Evolutionary conservation across 768 basidiomycete genomes (phyloP).

Genomic region (Hericium rajendrae): DNA sequence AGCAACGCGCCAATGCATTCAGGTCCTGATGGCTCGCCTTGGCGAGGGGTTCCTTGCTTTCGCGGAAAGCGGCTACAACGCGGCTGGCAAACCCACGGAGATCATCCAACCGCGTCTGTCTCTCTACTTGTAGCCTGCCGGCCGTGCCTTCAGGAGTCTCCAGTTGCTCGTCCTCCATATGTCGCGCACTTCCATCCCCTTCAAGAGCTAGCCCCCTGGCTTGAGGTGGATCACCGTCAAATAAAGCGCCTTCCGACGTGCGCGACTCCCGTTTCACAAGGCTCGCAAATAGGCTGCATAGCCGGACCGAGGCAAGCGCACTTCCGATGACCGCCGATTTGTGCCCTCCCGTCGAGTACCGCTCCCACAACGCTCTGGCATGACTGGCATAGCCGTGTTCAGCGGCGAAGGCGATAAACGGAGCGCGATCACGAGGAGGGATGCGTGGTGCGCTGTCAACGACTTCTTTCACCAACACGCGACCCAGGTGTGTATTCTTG

Average conservation of each 20-base stretch:
- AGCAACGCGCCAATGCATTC: slow-evolving; percentile 53
- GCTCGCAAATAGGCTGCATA: slow-evolving; percentile 37
- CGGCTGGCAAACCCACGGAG: slow-evolving; percentile 31
- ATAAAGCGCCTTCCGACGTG: neutral
- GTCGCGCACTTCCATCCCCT: neutral
- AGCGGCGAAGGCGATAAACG: slow-evolving; percentile 39
- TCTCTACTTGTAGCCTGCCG: slow-evolving; percentile 5
- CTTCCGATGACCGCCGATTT: slow-evolving; percentile 32
- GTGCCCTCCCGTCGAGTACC: slow-evolving; percentile 36
- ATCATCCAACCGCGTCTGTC: slow-evolving; percentile 16
- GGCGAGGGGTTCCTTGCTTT: slow-evolving; percentile 35
- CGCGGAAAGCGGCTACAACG: slow-evolving; percentile 35
- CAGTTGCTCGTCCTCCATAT: neutral
- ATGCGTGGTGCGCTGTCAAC: slow-evolving; percentile 32
- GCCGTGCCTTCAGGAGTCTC: neutral
- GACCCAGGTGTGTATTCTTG: slow-evolving; percentile 35
- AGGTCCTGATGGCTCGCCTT: slow-evolving; percentile 39
- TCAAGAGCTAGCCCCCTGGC: too few species aligned
- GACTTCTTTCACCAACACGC: slow-evolving; percentile 40
- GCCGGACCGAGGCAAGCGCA: slow-evolving; percentile 35
- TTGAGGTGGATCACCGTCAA: neutral
- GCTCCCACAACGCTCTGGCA: slow-evolving; percentile 50
- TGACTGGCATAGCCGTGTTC: slow-evolving; percentile 34
- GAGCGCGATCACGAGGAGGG: slow-evolving; percentile 34
- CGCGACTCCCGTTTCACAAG: neutral